Evolutionary conservation across 768 basidiomycete species (phyloP).

Genomic region (Cystobasidium tubakii): DNA sequence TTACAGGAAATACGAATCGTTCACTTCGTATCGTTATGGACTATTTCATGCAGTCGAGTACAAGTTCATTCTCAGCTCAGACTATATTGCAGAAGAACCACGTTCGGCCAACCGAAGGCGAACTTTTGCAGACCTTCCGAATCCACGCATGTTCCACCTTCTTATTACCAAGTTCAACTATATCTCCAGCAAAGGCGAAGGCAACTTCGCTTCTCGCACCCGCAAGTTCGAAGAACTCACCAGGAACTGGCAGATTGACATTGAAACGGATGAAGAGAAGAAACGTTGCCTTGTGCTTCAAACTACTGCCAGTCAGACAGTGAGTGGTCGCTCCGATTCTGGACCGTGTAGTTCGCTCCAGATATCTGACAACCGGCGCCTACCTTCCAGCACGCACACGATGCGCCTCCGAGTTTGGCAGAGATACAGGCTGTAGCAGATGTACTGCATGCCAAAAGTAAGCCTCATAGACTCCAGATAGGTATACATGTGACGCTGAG

Average conservation of each 20-base stretch:
- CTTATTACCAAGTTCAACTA: slow-evolving; percentile 8
- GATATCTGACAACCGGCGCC: no score
- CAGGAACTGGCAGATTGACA: neutral
- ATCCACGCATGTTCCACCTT: neutral
- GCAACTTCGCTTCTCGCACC: neutral
- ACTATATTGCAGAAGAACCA: slow-evolving; percentile 1
- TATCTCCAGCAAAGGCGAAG: slow-evolving; percentile 15
- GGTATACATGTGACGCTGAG: neutral
- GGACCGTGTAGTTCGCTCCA: no score
- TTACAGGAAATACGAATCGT: neutral
- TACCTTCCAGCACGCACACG: neutral
- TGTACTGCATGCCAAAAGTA: neutral
- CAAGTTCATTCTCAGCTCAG: neutral
- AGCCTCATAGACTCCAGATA: neutral
- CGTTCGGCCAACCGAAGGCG: neutral
- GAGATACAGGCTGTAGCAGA: neutral
- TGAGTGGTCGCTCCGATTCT: no score
- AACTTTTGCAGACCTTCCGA: neutral
- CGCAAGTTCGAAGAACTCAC: slow-evolving; percentile 8
- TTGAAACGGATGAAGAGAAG: slow-evolving; percentile 5
- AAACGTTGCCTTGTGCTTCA: neutral
- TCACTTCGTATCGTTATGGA: slow-evolving; percentile 13
- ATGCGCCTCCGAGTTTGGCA: neutral
- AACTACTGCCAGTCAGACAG: neutral
- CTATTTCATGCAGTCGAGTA: slow-evolving; percentile 12